These are phyloP conservation scores for Gastrolobium bilobum DNA, from an alignment of 306 rosid genomes.

Conservation along the genomic window DNA sequence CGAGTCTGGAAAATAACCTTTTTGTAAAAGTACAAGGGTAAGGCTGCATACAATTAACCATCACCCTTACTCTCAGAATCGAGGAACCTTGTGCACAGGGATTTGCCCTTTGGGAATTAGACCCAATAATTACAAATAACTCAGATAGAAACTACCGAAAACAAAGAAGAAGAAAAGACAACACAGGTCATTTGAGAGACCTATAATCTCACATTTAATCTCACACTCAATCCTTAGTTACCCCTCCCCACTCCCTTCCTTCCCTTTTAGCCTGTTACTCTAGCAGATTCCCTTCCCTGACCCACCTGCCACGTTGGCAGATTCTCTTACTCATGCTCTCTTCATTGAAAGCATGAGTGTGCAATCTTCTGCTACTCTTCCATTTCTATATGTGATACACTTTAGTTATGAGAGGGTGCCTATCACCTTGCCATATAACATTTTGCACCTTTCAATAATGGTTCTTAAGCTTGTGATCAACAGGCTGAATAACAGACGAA, in stretches of 20 bases:
- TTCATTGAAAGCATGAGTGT: neutral
- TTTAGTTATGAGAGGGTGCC: neutral
- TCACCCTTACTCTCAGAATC: no score
- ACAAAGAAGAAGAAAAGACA: conserved; percentile 26
- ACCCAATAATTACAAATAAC: conserved; percentile 29
- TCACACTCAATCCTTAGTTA: conserved; percentile 12
- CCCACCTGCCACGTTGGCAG: neutral
- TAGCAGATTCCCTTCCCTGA: conserved; percentile 6
- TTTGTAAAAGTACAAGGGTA: no score
- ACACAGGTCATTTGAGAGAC: conserved; percentile 19
- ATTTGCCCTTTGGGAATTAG: neutral
- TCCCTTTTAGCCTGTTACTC: conserved; percentile 25
- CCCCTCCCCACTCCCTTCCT: conserved; percentile 12
- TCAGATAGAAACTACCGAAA: conserved; percentile 16
- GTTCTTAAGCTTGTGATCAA: conserved; percentile 30
- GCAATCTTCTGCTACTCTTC: conserved; percentile 7
- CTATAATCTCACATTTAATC: conserved; percentile 18
- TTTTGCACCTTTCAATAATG: conserved; percentile 25
- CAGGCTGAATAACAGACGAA: conserved; percentile 4
- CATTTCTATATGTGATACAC: conserved; percentile 2
- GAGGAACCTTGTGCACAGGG: no score
- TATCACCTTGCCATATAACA: neutral
- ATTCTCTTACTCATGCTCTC: neutral
- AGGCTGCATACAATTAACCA: no score
- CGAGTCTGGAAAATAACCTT: no score